Evolutionary conservation across 192 early-diverging fungal genomes (phyloP).

Genomic region (Funneliformis mosseae): DNA sequence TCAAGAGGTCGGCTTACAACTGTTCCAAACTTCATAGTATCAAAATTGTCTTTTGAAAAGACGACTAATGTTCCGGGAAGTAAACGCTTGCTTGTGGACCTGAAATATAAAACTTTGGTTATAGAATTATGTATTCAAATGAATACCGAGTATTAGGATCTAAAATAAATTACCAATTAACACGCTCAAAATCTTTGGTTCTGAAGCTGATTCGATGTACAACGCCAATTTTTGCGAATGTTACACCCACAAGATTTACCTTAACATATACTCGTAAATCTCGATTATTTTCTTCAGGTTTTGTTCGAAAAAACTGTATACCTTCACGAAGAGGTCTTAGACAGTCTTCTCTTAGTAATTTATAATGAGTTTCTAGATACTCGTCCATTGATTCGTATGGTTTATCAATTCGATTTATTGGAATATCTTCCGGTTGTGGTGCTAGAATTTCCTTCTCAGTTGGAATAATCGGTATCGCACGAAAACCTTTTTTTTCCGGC

Average conservation of each 20-base stretch:
- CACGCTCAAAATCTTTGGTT: constrained; percentile 43
- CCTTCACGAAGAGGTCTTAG: constrained; percentile 52
- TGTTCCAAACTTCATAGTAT: constrained; percentile 49
- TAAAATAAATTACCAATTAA: constrained; percentile 42
- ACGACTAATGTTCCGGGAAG: constrained; percentile 58
- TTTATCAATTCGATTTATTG: constrained; percentile 45
- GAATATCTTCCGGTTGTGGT: constrained; percentile 33
- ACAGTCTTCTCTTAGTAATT: constrained; percentile 56
- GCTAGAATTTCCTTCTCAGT: not conserved
- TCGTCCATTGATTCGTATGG: constrained; percentile 50
- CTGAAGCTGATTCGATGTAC: constrained; percentile 54
- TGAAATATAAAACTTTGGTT: not conserved
- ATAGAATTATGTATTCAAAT: not conserved
- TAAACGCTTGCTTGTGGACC: constrained; percentile 52
- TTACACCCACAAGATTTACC: constrained; percentile 48
- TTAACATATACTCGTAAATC: not conserved
- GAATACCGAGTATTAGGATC: not conserved
- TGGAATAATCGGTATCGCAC: constrained; percentile 19
- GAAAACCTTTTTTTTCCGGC: constrained; percentile 22
- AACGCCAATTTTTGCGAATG: constrained; percentile 45
- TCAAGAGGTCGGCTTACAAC: constrained; percentile 46
- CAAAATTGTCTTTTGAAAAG: constrained; percentile 53
- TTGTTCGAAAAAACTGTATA: constrained; percentile 38
- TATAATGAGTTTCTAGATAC: constrained; percentile 56
- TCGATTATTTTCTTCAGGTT: constrained; percentile 27